Base-by-base conservation (phyloP, 257 asterid species). In the Nicotiana knightiana region DNA sequence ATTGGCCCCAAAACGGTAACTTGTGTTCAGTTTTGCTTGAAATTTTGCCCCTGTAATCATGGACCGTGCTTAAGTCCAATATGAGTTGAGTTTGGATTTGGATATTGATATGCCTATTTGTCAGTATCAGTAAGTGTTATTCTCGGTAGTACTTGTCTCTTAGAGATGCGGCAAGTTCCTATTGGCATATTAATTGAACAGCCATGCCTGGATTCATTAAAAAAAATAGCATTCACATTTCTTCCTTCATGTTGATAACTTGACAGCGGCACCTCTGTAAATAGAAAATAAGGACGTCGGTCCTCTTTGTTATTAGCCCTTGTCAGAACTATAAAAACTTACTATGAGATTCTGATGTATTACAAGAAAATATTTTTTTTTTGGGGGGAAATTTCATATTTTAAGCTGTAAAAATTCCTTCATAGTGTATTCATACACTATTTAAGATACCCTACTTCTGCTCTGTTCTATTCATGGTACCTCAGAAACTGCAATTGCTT, bases 1-100 rank as follows among this genome's bases (percentile, higher is more conserved):
- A 91, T 94, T 51, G 97, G 97, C 21, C 98, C 98, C 65, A 94
- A 94, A 83, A 94, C 97, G 86, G 97, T 94, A 91, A 80, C 53
- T 51, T 75, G 17, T 28, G 53, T 24, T 43, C 66, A 82, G 75
- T 39, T 82, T 9, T 66, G 33, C 71, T 59, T 73, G 32, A 30
- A 12, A 33, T 77, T 57, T 28, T 82, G n/a, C 61, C 24, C 24
- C 24, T 21, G 24, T 21, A 21, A 21, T 21, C 24, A 21, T 67
- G 35, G 59, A 13, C 9, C 21, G 0, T 70, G 35, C 5, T 70
- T 21, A 70, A 21, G 35, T 43, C n/a, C 12, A 1, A n/a, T 46
- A 43, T 21, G 33, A 54, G 3, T 21, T 70, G 58, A 39, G 58
- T 39, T 70, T 70, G 35, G 77, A 21, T 39, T 70, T 43, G 37